phyloP scores from a whole-genome alignment of 1,284 basidiomycete genomes.

The Apiotrichum gamsii region DNA sequence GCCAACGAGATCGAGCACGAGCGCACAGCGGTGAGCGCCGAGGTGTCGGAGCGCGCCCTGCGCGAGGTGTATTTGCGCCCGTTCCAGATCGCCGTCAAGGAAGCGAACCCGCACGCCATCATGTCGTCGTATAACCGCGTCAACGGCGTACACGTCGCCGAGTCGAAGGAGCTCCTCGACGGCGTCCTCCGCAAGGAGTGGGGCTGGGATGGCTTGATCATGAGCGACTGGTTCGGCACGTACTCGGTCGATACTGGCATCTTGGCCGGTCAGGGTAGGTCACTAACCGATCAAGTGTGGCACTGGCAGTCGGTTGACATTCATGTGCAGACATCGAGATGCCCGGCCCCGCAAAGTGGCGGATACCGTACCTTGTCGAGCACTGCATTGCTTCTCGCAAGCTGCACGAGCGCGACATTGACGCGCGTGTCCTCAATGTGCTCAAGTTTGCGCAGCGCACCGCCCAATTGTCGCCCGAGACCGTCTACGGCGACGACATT shows the following conservation, averaged over 20 bases:
- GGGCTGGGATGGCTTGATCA: constrained; percentile 63
- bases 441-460: constrained; percentile 22
- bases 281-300: constrained; percentile 50
- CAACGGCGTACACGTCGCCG: constrained; percentile 64
- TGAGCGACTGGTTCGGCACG: constrained; percentile 55
- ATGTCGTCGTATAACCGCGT: constrained; percentile 53
- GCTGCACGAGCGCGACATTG: constrained; percentile 17
- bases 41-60: constrained; percentile 58
- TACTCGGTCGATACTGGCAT: constrained; percentile 61
- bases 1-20: constrained; percentile 27
- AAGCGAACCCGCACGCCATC: constrained; percentile 47
- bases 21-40: constrained; percentile 29
- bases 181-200: constrained; percentile 53
- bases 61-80: constrained; percentile 74
- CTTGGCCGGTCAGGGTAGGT: constrained; percentile 50
- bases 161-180: constrained; percentile 55
- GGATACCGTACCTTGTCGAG: constrained; percentile 41
- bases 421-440: constrained; percentile 28
- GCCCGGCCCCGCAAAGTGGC: constrained; percentile 26
- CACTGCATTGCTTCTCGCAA: constrained; percentile 51
- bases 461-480: constrained; percentile 12
- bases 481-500: constrained; percentile 15
- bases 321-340: constrained; percentile 42
- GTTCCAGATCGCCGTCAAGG: constrained; percentile 73
- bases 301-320: too few species aligned